These are phyloP conservation scores for Penicillium maclennaniae DNA, from an alignment of 495 filamentous ascomycete species.

Conservation along the genomic window DNA sequence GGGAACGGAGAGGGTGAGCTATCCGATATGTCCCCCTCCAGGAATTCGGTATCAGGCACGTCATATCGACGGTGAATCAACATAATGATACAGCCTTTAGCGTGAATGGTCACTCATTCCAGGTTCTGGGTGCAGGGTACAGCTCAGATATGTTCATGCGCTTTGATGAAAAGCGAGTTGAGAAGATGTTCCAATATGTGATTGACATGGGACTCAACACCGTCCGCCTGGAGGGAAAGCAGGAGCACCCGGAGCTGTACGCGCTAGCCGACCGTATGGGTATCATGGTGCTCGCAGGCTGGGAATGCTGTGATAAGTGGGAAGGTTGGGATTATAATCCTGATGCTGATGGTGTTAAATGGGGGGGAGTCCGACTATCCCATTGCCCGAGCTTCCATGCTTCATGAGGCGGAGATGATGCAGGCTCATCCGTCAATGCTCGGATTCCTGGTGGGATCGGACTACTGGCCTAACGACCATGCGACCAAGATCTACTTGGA, in stretches of 20 bases:
- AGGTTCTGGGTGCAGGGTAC: constrained; percentile 58
- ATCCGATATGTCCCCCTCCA: constrained; percentile 40
- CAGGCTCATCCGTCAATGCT: constrained; percentile 56
- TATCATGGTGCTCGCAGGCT: constrained; percentile 59
- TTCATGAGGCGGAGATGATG: constrained; percentile 57
- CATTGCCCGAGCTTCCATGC: constrained; percentile 51
- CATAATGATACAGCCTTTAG: constrained; percentile 53
- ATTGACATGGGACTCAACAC: constrained; percentile 61
- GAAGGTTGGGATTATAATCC: constrained; percentile 61
- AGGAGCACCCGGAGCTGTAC: constrained; percentile 59
- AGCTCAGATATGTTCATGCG: constrained; percentile 60
- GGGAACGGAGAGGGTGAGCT: constrained; percentile 14
- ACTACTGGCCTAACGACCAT: constrained; percentile 58
- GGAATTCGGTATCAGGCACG: constrained; percentile 54
- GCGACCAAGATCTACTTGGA: constrained; percentile 50
- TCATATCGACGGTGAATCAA: constrained; percentile 47
- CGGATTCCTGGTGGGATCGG: constrained; percentile 55
- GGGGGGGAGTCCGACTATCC: constrained; percentile 51
- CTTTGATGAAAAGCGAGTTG: constrained; percentile 43
- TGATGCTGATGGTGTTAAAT: constrained; percentile 45
- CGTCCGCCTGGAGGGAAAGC: constrained; percentile 60
- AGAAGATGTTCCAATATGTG: constrained; percentile 45
- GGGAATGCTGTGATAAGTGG: constrained; percentile 71
- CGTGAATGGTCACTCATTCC: constrained; percentile 56
- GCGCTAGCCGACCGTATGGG: constrained; percentile 55